phyloP scores from a whole-genome alignment of 495 filamentous ascomycete genomes.

The Talaromyces adpressus region DNA sequence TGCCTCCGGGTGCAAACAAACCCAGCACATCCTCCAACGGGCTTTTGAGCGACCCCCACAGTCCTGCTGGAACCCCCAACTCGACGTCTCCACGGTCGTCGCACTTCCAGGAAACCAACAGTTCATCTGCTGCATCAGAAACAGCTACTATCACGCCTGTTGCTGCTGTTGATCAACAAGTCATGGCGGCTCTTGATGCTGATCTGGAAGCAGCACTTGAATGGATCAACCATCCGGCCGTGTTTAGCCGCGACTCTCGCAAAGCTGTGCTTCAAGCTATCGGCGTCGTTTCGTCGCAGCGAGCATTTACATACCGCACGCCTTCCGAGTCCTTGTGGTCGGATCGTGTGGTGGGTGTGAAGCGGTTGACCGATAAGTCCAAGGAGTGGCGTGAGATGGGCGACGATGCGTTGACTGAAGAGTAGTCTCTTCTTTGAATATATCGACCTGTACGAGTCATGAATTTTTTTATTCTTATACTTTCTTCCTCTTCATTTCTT shows the following conservation, averaged over 20 bases:
- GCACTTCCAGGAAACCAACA: constrained; percentile 35
- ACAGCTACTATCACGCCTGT: constrained; percentile 56
- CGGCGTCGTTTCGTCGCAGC: constrained; percentile 89
- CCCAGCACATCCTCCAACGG: constrained; percentile 17
- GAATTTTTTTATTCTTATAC: not conserved
- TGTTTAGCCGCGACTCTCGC: constrained; percentile 89
- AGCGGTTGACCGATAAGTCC: constrained; percentile 66
- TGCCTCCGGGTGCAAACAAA: constrained; percentile 50
- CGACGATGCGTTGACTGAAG: constrained; percentile 79
- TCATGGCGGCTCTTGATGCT: constrained; percentile 79
- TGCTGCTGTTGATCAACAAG: constrained; percentile 66
- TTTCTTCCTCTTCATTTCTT: constrained; percentile 1
- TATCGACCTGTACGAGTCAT: constrained; percentile 1
- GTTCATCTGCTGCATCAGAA: constrained; percentile 31
- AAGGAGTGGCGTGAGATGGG: constrained; percentile 83
- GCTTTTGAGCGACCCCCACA: not conserved
- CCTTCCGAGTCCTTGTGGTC: constrained; percentile 82
- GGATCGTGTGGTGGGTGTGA: constrained; percentile 67
- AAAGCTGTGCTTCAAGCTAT: constrained; percentile 97
- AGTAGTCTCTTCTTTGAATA: constrained; percentile 28
- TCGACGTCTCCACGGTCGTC: constrained; percentile 36
- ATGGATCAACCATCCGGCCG: constrained; percentile 96
- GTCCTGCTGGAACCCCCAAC: constrained; percentile 24
- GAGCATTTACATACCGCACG: constrained; percentile 89
- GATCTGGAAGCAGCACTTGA: constrained; percentile 92